Evolutionary conservation across 148 eudicot species (phyloP), one percentile per base, ranked within the genome.

Genomic region (Oxyria digyna): DNA sequence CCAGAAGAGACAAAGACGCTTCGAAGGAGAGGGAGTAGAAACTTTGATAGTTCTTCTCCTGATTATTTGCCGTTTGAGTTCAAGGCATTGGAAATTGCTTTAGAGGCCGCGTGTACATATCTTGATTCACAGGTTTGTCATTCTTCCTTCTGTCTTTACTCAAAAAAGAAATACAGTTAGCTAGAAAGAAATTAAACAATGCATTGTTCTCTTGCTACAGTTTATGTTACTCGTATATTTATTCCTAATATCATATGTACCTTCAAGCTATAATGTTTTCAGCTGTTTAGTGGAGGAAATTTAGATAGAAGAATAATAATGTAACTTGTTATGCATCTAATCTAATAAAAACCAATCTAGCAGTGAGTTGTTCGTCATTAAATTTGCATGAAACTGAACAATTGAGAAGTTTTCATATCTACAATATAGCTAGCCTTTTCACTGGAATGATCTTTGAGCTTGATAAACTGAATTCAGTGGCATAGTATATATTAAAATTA

Each of bases 401-500:
- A 8, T 54, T 54, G 37, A 57, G 64, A 13, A 26, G 31, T 35
- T 2, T 35, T 32, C n/a, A 26, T 59, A 31, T 31, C 37, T 59
- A 1, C 65, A 59, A 29, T 59, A 26, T 29, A 20, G 52, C 23
- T 46, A 46, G 8, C 52, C n/a, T 5, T 31, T 12, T 59, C 3
- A 15, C 37, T 59, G 35, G 15, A 59, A 59, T 4, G 7, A 59
- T 59, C 37, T 59, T 15, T 59, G 15, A 59, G 15, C 6, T 59
- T 29, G 10, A 13, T 31, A 9, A 59, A 29, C 5, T 15, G 1
- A 31, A 55, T 29, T 14, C 14, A 15, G 32, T 54, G 37, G 65
- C 31, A 13, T 59, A 27, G 37, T 27, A 13, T 46, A 96, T 85
- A 72, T 80, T 94, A 68, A 96, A 84, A 72, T 80, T 94, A 68